Evolutionary conservation across 2,329 filamentous ascomycete species (phyloP).

Genomic region (Phialophora tarda): DNA sequence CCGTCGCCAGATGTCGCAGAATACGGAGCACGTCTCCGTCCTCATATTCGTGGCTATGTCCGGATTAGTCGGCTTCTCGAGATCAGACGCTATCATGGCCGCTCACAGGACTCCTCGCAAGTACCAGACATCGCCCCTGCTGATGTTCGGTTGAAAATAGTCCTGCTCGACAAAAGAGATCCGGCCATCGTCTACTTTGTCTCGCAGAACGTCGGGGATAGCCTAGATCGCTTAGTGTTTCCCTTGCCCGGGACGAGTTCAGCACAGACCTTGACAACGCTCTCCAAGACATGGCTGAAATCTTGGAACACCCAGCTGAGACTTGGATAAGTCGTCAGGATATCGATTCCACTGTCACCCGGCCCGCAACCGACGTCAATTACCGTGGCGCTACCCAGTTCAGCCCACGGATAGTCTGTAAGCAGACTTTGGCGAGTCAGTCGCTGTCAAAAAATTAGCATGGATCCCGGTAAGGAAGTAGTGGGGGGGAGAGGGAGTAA

Average conservation of each 20-base stretch:
- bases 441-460: no score
- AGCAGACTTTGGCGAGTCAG: conserved; percentile 15
- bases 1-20: conserved; percentile 7
- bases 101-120: conserved; percentile 26
- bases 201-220: conserved; percentile 16
- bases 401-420: conserved; percentile 27
- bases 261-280: conserved; percentile 11
- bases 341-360: conserved; percentile 26
- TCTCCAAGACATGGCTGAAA: conserved; percentile 8
- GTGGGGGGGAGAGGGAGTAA: no score
- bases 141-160: conserved; percentile 22
- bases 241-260: no score
- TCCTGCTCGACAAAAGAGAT: conserved; percentile 23
- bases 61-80: no score
- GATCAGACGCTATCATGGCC: no score
- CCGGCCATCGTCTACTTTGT: no score
- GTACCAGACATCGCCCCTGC: conserved; percentile 22
- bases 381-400: conserved; percentile 15
- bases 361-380: conserved; percentile 25
- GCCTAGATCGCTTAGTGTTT: no score
- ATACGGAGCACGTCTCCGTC: conserved; percentile 21
- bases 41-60: conserved; percentile 21
- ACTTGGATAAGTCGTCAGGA: conserved; percentile 16
- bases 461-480: no score
- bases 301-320: conserved; percentile 25